A percentile compares a stretch with the other conserved stretches of the same genome.
Evolutionary conservation across 2,329 filamentous ascomycete species (phyloP).

Genomic region (Penicillium sp.): DNA sequence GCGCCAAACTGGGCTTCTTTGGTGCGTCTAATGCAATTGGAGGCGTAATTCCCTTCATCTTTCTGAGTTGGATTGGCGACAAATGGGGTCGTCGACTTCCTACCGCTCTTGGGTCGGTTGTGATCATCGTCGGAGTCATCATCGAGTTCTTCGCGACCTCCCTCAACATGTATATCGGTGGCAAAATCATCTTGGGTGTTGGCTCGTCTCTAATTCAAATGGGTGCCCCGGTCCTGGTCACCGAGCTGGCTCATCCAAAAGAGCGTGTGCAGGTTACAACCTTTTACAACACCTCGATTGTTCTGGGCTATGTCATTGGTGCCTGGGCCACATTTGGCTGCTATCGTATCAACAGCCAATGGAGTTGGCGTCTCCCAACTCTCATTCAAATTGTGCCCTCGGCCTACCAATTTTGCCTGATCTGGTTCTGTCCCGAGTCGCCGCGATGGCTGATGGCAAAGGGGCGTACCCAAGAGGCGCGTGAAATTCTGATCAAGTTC

Average conservation of each 20-base stretch:
- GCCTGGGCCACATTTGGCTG: slow-evolving; percentile 36
- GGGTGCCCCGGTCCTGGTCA: slow-evolving; percentile 41
- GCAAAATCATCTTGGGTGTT: slow-evolving; percentile 21
- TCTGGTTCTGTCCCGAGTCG: slow-evolving; percentile 53
- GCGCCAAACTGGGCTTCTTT: slow-evolving; percentile 20
- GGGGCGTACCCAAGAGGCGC: slow-evolving; percentile 47
- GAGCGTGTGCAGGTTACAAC: slow-evolving; percentile 37
- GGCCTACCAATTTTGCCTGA: slow-evolving; percentile 37
- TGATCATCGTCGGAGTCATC: slow-evolving; percentile 25
- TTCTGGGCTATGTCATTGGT: slow-evolving; percentile 35
- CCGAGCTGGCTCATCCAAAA: slow-evolving; percentile 39
- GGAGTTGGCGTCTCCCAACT: slow-evolving; percentile 51
- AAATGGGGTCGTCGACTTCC: slow-evolving; percentile 18
- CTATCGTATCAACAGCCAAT: slow-evolving; percentile 26
- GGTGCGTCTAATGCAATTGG: slow-evolving; percentile 20
- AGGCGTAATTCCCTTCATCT: slow-evolving; percentile 19
- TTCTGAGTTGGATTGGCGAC: slow-evolving; percentile 19
- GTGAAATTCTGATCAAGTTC: slow-evolving; percentile 47
- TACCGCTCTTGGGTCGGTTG: slow-evolving; percentile 30
- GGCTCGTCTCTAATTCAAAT: slow-evolving; percentile 31
- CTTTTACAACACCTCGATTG: slow-evolving; percentile 41
- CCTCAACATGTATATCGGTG: slow-evolving; percentile 22
- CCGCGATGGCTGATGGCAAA: slow-evolving; percentile 54
- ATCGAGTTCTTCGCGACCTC: slow-evolving; percentile 24
- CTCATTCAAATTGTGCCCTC: slow-evolving; percentile 48